phyloP scores from a whole-genome alignment of 2,329 filamentous ascomycete species.

The Microdochium nivale region DNA sequence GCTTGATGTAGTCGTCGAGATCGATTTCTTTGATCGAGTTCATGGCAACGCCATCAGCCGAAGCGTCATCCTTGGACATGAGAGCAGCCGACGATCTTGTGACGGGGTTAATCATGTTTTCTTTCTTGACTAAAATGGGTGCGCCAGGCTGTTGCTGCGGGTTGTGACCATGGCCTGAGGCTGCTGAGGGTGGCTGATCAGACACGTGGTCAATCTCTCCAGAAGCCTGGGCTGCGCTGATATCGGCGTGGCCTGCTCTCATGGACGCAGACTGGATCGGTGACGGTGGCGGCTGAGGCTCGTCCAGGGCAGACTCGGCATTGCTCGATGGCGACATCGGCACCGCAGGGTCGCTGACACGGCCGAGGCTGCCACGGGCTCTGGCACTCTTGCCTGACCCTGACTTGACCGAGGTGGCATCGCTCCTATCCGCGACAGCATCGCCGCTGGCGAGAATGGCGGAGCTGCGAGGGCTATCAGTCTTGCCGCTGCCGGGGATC shows the following conservation, averaged over 20 bases:
- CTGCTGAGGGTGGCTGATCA: constrained; percentile 72
- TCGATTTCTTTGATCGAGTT: constrained; percentile 87
- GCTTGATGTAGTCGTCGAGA: constrained; percentile 93
- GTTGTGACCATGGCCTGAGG: constrained; percentile 45
- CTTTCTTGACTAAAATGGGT: constrained; percentile 81
- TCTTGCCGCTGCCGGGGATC: constrained; percentile 66
- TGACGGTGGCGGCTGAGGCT: constrained; percentile 66
- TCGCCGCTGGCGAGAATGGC: constrained; percentile 57
- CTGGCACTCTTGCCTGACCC: constrained; percentile 57
- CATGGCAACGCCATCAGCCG: constrained; percentile 61
- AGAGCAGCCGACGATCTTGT: constrained; percentile 36
- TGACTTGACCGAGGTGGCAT: constrained; percentile 68
- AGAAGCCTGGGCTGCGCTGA: constrained; percentile 70
- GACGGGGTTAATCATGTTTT: constrained; percentile 61
- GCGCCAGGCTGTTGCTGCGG: constrained; percentile 63
- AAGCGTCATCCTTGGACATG: constrained; percentile 35
- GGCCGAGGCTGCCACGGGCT: constrained; percentile 36
- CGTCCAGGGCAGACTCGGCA: constrained; percentile 35
- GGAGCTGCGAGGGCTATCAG: constrained; percentile 76
- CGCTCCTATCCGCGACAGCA: constrained; percentile 51
- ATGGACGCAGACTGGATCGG: constrained; percentile 72
- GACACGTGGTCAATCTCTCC: constrained; percentile 94
- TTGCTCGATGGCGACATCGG: constrained; percentile 31
- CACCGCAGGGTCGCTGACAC: constrained; percentile 29
- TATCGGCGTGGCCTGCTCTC: constrained; percentile 65